Evolutionary conservation across 225 moss, liverwort and hornwort species (phyloP).

Genomic region (Physcomitrium patens): DNA sequence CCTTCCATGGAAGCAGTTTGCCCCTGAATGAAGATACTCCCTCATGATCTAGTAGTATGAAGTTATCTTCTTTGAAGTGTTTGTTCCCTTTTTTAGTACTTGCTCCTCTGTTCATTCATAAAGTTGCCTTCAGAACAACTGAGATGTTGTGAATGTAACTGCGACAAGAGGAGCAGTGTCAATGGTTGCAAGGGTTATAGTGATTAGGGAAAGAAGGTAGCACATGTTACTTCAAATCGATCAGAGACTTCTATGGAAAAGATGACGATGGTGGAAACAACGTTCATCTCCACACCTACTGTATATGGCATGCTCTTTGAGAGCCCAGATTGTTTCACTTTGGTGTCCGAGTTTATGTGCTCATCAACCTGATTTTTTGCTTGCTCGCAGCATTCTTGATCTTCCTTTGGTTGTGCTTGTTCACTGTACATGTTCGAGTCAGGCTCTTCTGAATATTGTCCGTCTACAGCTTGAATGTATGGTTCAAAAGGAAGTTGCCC

Average conservation of each 20-base stretch:
- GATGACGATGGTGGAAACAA: constrained; percentile 53
- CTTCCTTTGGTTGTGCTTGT: background rate
- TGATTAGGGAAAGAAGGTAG: constrained; percentile 39
- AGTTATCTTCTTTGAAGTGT: constrained; percentile 53
- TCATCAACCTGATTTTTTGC: constrained; percentile 41
- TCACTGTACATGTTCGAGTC: background rate
- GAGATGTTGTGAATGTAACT: constrained; percentile 30
- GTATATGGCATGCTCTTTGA: constrained; percentile 48
- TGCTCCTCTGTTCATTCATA: constrained; percentile 25
- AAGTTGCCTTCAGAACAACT: constrained; percentile 28
- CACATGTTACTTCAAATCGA: constrained; percentile 34
- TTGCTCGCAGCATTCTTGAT: constrained; percentile 27
- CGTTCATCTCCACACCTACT: constrained; percentile 47
- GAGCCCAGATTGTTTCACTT: constrained; percentile 46
- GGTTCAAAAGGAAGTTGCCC: no score
- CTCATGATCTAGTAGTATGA: constrained; percentile 47
- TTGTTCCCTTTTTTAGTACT: constrained; percentile 30
- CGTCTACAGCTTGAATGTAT: no score
- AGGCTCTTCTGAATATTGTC: no score
- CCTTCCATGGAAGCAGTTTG: constrained; percentile 72
- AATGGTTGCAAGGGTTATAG: constrained; percentile 31
- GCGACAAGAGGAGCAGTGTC: constrained; percentile 39
- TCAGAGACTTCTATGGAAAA: constrained; percentile 46
- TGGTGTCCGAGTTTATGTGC: constrained; percentile 37
- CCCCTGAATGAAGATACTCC: constrained; percentile 47